Evolutionary conservation across 306 rosid genomes (phyloP).

Genomic region (Pyrus pyrifolia): DNA sequence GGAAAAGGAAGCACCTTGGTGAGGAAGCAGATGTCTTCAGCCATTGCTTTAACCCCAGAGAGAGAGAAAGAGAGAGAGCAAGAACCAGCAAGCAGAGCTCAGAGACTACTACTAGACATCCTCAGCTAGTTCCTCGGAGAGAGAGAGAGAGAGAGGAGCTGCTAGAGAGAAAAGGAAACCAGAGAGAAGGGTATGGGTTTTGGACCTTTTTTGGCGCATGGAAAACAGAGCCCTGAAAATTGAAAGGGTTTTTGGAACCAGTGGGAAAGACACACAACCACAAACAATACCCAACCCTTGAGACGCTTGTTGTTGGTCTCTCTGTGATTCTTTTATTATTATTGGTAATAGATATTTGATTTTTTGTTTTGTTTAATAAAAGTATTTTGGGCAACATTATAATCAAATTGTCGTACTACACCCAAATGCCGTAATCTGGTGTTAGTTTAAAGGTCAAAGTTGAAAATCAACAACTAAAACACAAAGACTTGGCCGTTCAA

Average conservation of each 20-base stretch:
- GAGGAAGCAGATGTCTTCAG: constrained; percentile 50
- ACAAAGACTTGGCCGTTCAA: constrained; percentile 8
- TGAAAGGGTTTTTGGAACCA: constrained; percentile 5
- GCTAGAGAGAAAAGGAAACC: constrained; percentile 3
- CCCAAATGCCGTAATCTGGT: constrained; percentile 11
- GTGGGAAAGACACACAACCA: background rate
- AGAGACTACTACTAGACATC: background rate
- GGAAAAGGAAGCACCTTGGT: constrained; percentile 51
- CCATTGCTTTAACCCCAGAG: constrained; percentile 39
- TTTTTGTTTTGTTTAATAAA: background rate
- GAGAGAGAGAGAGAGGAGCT: background rate
- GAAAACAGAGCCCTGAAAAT: constrained; percentile 11
- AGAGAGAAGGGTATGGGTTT: constrained; percentile 14
- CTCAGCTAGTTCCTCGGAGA: background rate
- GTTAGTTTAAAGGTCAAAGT: background rate
- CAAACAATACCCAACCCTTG: background rate
- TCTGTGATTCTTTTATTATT: background rate
- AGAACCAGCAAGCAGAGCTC: constrained; percentile 1
- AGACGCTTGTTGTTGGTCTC: background rate
- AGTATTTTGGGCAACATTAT: background rate
- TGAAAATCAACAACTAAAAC: constrained; percentile 5
- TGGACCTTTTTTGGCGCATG: constrained; percentile 15
- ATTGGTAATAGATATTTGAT: background rate
- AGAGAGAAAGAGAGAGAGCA: constrained; percentile 7
- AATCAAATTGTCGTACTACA: background rate